phyloP scores from a whole-genome alignment of 805 yeast genomes.

The Candida boleticola region DNA sequence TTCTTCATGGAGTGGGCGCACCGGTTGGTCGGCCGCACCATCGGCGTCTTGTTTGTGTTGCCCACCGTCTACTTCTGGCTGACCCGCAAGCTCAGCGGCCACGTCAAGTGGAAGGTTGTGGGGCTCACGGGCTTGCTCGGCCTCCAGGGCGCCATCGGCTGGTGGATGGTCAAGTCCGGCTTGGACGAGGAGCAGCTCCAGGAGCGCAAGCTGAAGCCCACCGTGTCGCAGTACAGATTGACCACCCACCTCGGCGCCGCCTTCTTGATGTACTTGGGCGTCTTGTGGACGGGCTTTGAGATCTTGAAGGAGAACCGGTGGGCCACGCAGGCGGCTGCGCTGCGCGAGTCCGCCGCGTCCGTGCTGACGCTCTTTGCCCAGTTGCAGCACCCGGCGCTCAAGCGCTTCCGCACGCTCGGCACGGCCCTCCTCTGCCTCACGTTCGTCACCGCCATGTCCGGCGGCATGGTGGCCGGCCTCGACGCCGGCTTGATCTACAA shows the following conservation, averaged over 20 bases:
- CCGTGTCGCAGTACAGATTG: conserved; percentile 92
- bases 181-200: conserved; percentile 74
- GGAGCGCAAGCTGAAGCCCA: conserved; percentile 88
- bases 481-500: conserved; percentile 97
- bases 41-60: conserved; percentile 76
- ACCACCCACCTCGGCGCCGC: conserved; percentile 96
- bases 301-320: conserved; percentile 71
- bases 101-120: conserved; percentile 64
- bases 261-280: conserved; percentile 79
- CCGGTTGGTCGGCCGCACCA: conserved; percentile 85
- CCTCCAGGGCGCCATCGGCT: conserved; percentile 92
- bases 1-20: conserved; percentile 98
- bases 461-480: conserved; percentile 96
- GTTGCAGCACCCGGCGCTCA: conserved; percentile 60
- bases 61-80: conserved; percentile 85
- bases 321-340: conserved; percentile 37
- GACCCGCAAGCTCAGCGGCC: conserved; percentile 61
- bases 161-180: conserved; percentile 99
- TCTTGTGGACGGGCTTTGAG: conserved; percentile 87
- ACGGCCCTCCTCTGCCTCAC: conserved; percentile 62
- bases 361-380: conserved; percentile 55
- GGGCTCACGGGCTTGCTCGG: conserved; percentile 80
- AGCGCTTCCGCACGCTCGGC: conserved; percentile 55
- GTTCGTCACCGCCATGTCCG: conserved; percentile 91
- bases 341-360: conserved; percentile 45